Evolutionary conservation across 148 eudicot species (phyloP).

Genomic region (Amaranthus cruentus): DNA sequence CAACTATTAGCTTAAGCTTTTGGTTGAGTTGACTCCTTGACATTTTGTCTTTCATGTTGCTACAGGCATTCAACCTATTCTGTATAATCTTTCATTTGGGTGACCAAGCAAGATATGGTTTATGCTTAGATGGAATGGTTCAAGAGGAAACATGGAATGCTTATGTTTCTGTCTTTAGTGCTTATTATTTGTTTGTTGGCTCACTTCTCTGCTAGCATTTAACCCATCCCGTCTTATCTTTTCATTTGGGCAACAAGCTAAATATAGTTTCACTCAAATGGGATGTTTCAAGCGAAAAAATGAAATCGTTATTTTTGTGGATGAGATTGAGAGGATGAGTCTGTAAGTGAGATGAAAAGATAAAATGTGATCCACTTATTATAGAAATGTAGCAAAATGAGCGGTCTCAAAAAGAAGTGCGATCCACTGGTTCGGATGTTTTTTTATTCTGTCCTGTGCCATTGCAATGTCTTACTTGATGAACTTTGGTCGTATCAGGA

Average conservation of each 20-base stretch:
- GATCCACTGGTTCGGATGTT: neutral
- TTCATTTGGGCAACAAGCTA: no score
- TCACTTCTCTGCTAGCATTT: neutral
- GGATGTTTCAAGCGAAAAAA: no score
- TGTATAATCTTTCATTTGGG: neutral
- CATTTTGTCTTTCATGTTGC: neutral
- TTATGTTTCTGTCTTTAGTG: neutral
- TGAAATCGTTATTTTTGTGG: no score
- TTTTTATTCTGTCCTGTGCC: neutral
- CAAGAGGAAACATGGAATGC: neutral
- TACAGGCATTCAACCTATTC: neutral
- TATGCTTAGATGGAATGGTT: neutral
- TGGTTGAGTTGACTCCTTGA: neutral
- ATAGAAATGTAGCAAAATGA: no score
- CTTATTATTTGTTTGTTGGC: neutral
- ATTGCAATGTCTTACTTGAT: conserved; percentile 17
- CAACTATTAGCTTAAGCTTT: neutral
- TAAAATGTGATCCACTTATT: no score
- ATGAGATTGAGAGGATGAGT: no score
- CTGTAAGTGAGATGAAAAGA: no score
- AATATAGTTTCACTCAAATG: no score
- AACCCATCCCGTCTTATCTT: no score
- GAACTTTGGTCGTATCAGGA: conserved; percentile 47
- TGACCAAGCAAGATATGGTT: neutral
- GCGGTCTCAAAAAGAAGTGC: no score